Evolutionary conservation across 2,329 filamentous ascomycete genomes (phyloP).

Genomic region (Geosmithia flava): DNA sequence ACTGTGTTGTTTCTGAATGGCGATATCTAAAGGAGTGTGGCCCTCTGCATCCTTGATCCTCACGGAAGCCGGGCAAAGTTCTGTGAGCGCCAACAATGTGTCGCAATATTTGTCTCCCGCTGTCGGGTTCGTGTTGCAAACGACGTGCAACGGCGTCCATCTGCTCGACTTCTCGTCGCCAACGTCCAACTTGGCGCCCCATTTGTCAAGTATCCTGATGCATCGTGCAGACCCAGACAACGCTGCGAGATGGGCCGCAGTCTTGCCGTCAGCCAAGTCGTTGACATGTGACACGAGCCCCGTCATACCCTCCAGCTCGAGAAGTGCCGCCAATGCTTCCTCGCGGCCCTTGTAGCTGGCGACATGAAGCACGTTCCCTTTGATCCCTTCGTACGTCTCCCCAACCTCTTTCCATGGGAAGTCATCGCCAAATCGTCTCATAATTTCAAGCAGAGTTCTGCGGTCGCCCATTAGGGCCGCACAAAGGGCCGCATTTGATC

Average conservation of each 20-base stretch:
- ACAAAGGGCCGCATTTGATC: not conserved
- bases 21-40: not conserved
- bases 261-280: not conserved
- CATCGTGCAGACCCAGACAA: not conserved
- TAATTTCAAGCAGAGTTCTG: not conserved
- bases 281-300: not conserved
- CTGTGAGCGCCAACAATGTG: not conserved
- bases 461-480: not conserved
- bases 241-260: not conserved
- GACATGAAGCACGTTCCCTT: not conserved
- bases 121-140: not conserved
- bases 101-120: not conserved
- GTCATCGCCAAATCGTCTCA: not conserved
- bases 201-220: not conserved
- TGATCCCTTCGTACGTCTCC: not conserved
- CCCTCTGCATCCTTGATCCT: not conserved
- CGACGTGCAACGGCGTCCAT: not conserved
- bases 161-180: not conserved
- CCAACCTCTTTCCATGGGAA: not conserved
- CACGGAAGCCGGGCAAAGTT: not conserved
- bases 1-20: not conserved
- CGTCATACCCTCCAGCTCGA: not conserved
- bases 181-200: not conserved
- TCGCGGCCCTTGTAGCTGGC: not conserved
- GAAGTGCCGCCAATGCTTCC: not conserved